Evolutionary conservation across 1,139 yeast species (phyloP).

Genomic region (Suhomyces wounanorum): DNA sequence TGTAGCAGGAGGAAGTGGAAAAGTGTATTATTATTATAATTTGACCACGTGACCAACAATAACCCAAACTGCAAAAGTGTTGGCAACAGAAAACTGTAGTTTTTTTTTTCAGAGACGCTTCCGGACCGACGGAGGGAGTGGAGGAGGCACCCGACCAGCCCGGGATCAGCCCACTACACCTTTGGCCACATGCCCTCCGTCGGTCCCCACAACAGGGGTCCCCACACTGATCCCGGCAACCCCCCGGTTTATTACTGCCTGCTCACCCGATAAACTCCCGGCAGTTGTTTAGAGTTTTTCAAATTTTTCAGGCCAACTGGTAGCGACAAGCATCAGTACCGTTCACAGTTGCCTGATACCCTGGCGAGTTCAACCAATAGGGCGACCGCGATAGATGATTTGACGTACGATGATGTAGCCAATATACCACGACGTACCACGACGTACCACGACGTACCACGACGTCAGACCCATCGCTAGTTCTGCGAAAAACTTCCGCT

Average conservation of each 20-base stretch:
- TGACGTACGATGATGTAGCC: slow-evolving; percentile 4
- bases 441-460: slow-evolving; percentile 1
- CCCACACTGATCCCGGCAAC: background rate
- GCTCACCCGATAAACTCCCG: background rate
- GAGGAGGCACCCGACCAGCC: background rate
- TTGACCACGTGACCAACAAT: slow-evolving; percentile 5
- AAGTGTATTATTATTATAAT: background rate
- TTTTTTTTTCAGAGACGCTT: no score
- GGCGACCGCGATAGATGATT: background rate
- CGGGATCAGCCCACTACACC: background rate
- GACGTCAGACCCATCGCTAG: slow-evolving; percentile 1
- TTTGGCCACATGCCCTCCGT: background rate
- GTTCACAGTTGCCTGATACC: background rate
- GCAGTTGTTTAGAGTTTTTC: background rate
- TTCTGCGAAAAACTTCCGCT: background rate
- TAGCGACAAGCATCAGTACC: no score
- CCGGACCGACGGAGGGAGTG: background rate
- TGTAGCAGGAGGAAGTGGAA: background rate
- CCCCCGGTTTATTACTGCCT: background rate
- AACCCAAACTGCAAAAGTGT: no score
- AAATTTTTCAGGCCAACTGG: no score
- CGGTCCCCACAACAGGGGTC: background rate
- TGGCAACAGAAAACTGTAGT: no score
- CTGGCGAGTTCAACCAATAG: background rate
- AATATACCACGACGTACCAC: background rate